Conservation (phyloP, 805 yeast genomes). For the Alloascoidea africana region DNA sequence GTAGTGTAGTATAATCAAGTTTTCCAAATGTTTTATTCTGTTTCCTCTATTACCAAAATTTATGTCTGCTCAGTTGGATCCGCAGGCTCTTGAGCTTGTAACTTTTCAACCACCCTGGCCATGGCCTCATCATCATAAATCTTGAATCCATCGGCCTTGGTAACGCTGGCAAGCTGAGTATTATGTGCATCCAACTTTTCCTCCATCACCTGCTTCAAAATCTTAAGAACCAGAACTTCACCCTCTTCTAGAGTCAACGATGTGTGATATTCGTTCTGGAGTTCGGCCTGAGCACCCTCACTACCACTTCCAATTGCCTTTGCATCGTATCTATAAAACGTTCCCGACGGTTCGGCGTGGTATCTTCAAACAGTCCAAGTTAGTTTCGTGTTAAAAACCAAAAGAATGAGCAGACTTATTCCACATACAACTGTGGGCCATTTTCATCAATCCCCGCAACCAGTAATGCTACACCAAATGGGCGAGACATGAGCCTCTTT, state of each 20-base stretch:
- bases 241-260: slow-evolving; percentile 88
- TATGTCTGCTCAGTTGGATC: slow-evolving; percentile 20
- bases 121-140: slow-evolving; percentile 76
- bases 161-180: slow-evolving; percentile 90
- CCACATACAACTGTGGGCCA: slow-evolving; percentile 66
- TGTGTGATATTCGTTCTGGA: slow-evolving; percentile 91
- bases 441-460: slow-evolving; percentile 93
- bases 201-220: slow-evolving; percentile 96
- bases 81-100: slow-evolving; percentile 58
- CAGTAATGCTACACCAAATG: slow-evolving; percentile 94
- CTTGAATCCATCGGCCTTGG: slow-evolving; percentile 72
- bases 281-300: slow-evolving; percentile 97
- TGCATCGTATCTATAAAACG: slow-evolving; percentile 94
- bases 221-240: slow-evolving; percentile 75
- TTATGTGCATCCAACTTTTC: slow-evolving; percentile 91
- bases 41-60: not conserved
- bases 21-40: not conserved
- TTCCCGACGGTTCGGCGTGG: slow-evolving; percentile 99
- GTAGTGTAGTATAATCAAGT: not conserved
- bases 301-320: slow-evolving; percentile 98
- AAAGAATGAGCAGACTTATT: not conserved
- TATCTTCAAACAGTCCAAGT: slow-evolving; percentile 18
- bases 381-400: not conserved
- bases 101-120: slow-evolving; percentile 59
- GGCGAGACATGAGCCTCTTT: slow-evolving; percentile 91